These are phyloP conservation scores for Blastobotrys ciferrii DNA, from an alignment of 1,139 yeast genomes.

Conservation along the genomic window DNA sequence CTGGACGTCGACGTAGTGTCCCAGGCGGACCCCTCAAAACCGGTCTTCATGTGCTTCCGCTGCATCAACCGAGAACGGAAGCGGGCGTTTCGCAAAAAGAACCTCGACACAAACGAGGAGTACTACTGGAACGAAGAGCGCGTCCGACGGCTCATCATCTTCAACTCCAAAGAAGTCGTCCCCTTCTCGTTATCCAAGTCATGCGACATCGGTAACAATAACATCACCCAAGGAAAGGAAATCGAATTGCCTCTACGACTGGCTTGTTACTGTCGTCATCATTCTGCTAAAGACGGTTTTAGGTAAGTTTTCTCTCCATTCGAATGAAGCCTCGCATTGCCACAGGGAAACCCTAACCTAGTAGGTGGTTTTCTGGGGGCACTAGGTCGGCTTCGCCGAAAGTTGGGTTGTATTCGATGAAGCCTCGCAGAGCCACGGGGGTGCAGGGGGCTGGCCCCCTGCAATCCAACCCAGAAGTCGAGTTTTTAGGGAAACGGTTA, in stretches of 20 bases:
- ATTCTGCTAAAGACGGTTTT: conserved; percentile 80
- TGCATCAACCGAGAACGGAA: conserved; percentile 91
- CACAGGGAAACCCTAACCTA: no score
- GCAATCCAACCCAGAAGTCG: no score
- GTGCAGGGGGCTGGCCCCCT: no score
- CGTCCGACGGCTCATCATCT: conserved; percentile 78
- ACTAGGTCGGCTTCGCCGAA: no score
- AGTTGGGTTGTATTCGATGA: no score
- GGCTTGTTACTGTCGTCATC: conserved; percentile 95
- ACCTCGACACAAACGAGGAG: conserved; percentile 63
- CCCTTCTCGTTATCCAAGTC: conserved; percentile 52
- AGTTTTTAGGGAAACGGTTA: conserved; percentile 5
- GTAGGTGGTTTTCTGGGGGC: no score
- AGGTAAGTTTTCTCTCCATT: conserved; percentile 25
- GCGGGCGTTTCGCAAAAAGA: conserved; percentile 78
- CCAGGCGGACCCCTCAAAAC: conserved; percentile 39
- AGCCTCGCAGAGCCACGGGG: no score
- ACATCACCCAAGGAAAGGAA: conserved; percentile 39
- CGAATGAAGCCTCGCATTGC: no score
- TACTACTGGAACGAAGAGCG: conserved; percentile 74
- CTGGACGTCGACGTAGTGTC: conserved; percentile 42
- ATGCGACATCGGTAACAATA: conserved; percentile 24
- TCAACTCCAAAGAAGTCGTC: conserved; percentile 84
- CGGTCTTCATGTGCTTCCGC: conserved; percentile 78
- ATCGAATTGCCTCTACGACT: conserved; percentile 81